Base-by-base conservation (phyloP, 2,329 filamentous ascomycete species). In the Endoconidiophora polonica region DNA sequence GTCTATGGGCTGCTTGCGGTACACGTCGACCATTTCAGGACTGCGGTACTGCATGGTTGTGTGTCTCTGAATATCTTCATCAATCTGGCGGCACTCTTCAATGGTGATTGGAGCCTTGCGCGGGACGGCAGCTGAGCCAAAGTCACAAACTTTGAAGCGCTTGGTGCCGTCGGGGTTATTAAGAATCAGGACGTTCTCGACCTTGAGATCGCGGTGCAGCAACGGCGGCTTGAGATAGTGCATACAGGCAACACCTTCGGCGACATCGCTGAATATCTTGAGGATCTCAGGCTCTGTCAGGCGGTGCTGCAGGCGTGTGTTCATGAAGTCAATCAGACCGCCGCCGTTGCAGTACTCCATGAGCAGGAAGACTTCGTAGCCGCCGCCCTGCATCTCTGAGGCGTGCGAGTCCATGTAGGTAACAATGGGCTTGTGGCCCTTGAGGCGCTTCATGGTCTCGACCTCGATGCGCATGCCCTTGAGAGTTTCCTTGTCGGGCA, bases 371-470 rank as follows among this genome's bases (percentile, higher is more conserved):
- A 98, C 91, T 70, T 98, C 91, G 64, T 94, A 98, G 52, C 91
- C 91, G 40, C 88, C 88, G 47, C 84, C 86, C 59, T 85, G 82
- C 58, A 96, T 70, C 66, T 96, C 88, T 14, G 87, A 95, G 37
- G 91, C 91, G 66, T 98, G 91, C 57, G 90, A 96, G 69, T 98
- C 91, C 63, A 96, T 88, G 67, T 98, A 98, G 53, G 83, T 95
- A 59, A 98, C 91, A 61, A 98, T 96, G 59, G 91, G 83, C 55
- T 81, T 79, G 73, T 96, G 91, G 52, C 91, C 91, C 71, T 94
- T 94, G 59, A 98, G 74, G 66, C 91, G 88, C 79, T 98, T 98
- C 91, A 98, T 98, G 12, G 91, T 98, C 69, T 98, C 91, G 58
- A 98, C 91, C 72, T 98, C 91, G 57, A 81, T 96, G 65, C 91